Evolutionary conservation across 1,139 yeast species (phyloP), one percentile per base, ranked within the genome.

Genomic region (Suhomyces kunorum): DNA sequence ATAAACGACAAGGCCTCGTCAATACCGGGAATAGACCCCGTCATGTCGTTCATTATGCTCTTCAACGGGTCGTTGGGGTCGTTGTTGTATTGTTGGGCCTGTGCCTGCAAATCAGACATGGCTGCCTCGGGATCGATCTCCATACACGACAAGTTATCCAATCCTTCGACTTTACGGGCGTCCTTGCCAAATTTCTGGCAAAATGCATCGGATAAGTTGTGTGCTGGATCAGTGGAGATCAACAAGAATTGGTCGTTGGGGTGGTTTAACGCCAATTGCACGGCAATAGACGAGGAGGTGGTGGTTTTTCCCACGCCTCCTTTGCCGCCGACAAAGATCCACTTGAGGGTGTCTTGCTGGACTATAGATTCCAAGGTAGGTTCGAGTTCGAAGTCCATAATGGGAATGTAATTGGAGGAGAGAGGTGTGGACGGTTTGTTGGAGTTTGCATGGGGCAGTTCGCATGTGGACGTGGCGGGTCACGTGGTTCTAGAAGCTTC

Each of bases 271-370:
- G 94, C 92, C 58, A 85, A 71, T 66, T 92, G 98, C 45, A 90
- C 87, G 19, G 98, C 96, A 51, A 92, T 78, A 16, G 98, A 89
- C 36, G 96, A 90, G 1, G 98, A 90, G 3, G 97, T 87, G 32
- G 98, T 92, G 51, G 98, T 92, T 64, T 92, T 92, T 53, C 98
- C 98, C 28, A 92, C 98, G 66, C 98, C 98, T 61, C 98, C 98
- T 72, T 92, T 92, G 55, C 98, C 98, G 47, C 98, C 98, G 30
- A 90, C 98, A 59, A 92, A 92, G 50, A 92, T 86, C 98, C 98
- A 92, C 58, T 87, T 87, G 56, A 92, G 78, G 13, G 92, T 68
- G 24, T 77, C 85, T 50, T 84, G 88, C 23, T 71, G 58, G 38
- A 85, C 69, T 39, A 85, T 66, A 18, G 86, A 80, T 52, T 79